These are phyloP conservation scores for Gnaphalium uliginosum DNA, from an alignment of 129 eudicot genomes.

Conservation along the genomic window DNA sequence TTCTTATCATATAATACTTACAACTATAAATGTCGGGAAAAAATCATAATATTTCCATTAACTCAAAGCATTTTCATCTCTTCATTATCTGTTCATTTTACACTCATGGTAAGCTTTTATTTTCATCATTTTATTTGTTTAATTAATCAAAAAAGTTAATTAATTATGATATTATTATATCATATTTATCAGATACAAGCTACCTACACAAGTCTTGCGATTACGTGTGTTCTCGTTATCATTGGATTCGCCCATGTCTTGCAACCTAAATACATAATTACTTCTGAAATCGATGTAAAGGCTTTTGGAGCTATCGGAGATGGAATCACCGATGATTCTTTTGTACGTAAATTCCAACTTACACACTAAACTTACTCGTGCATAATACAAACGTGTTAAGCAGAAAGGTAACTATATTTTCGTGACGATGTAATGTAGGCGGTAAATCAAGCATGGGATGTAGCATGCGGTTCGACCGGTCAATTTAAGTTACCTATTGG, in stretches of 20 bases:
- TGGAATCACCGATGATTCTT: constrained; percentile 31
- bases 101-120: constrained; percentile 12
- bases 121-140: background rate
- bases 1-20: background rate
- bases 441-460: background rate
- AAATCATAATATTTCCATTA: background rate
- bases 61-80: background rate
- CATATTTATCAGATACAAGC: constrained; percentile 12
- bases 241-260: background rate
- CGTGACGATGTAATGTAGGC: background rate
- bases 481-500: background rate
- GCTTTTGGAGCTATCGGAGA: constrained; percentile 40
- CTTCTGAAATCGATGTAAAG: constrained; percentile 21
- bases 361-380: no score
- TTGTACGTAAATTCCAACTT: background rate
- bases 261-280: background rate
- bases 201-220: background rate
- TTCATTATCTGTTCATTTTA: no score
- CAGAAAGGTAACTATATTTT: background rate
- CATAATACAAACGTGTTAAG: background rate
- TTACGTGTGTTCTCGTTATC: constrained; percentile 2
- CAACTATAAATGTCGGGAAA: constrained; percentile 23
- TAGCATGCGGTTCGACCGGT: constrained; percentile 23
- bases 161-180: background rate
- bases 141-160: background rate